phyloP scores from a whole-genome alignment of 2,329 filamentous ascomycete species.

The Fusarium nanum region DNA sequence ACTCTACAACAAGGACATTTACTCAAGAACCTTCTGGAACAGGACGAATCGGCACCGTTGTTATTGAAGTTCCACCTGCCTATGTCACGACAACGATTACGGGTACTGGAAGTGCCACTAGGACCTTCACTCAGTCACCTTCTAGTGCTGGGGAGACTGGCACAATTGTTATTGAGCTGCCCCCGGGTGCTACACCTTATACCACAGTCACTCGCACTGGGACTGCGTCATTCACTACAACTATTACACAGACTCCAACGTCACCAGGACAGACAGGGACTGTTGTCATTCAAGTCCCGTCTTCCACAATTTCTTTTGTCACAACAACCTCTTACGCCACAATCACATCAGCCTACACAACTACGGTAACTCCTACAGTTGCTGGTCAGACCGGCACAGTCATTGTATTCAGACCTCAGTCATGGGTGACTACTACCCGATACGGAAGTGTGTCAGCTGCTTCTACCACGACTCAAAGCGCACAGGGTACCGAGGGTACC shows the following conservation, averaged over 20 bases:
- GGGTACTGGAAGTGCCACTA: neutral
- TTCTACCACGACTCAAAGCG: neutral
- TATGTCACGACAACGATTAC: neutral
- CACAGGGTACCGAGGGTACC: neutral
- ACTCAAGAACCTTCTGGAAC: neutral
- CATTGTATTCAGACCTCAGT: neutral
- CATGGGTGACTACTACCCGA: conserved; percentile 1
- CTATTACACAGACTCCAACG: neutral
- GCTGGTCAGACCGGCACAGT: neutral
- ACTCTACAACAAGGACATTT: neutral
- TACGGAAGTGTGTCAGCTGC: conserved; percentile 1
- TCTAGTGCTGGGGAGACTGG: neutral
- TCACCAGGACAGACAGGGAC: neutral
- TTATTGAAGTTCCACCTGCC: neutral
- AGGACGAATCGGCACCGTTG: neutral
- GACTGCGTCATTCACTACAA: neutral
- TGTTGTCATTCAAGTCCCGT: neutral
- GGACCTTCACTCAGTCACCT: neutral
- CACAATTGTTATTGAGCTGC: neutral
- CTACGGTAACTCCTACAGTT: neutral
- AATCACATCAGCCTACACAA: neutral
- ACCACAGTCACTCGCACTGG: neutral
- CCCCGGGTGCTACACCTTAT: neutral
- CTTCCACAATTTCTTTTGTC: neutral
- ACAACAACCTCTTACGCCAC: conserved; percentile 3